Evolutionary conservation across 148 eudicot species (phyloP), one percentile per base, ranked within the genome.

Genomic region (Vaccinium macrocarpon): DNA sequence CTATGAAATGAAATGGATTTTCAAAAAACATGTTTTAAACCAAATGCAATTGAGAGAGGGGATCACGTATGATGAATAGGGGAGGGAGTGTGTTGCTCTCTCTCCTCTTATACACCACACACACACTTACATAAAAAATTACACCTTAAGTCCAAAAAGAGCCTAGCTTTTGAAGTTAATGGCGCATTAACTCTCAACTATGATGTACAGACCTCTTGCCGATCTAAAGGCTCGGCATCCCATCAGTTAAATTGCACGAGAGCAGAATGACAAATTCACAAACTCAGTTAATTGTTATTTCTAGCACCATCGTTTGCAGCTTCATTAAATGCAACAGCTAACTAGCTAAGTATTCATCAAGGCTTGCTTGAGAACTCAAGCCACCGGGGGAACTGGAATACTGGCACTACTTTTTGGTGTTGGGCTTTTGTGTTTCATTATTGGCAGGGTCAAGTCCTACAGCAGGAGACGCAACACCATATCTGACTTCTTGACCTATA

Each of bases 271-370:
- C 21, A 64, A 10, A 32, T 19, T 23, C 29, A 85, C 12, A 72
- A 86, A 82, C 59, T 23, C 21, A 84, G 87, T 64, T 76, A 83
- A 42, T 52, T 81, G 25, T 55, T 53, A 29, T 74, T 51, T 0
- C 49, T 14, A 10, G 83, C 68, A 53, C 86, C 82, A 48, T 87
- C 87, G 46, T 84, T 85, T 29, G 21, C 88, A 46, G 90, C 91
- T 83, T 89, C 92, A 62, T 87, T 90, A 49, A 90, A 90, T 38
- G 93, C 86, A 59, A 90, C 90, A 70, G 94, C 90, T n/a, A n/a
- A n/a, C n/a, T n/a, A n/a, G n/a, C n/a, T 71, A 93, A 84, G 81
- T 86, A 90, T 81, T 92, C 96, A 18, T 94, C 96, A 48, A 93
- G 93, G 85, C 95, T 91, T 72, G 89, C 87, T 53, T 88, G 89